Evolutionary conservation across 2,329 filamentous ascomycete species (phyloP).

Genomic region (Fusarium miscanthi): DNA sequence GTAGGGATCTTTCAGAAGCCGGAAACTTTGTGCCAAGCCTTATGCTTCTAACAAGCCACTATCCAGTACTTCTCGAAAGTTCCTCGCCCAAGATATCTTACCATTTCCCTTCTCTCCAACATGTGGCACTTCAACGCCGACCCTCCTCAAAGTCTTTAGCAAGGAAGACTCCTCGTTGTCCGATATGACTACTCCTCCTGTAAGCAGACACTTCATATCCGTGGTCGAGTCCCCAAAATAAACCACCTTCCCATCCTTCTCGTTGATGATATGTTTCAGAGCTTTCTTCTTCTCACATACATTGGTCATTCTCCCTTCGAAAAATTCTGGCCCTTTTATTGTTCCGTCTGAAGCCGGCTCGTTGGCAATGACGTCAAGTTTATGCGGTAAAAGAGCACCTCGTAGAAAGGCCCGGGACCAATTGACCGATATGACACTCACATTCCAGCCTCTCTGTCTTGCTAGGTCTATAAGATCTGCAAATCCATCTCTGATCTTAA

Average conservation of each 20-base stretch:
- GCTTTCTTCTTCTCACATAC: constrained; percentile 60
- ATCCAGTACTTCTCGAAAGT: constrained; percentile 57
- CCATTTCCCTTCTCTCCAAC: constrained; percentile 40
- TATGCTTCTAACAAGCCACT: constrained; percentile 42
- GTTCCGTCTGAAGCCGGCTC: constrained; percentile 52
- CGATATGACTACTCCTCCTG: constrained; percentile 60
- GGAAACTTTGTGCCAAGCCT: not conserved
- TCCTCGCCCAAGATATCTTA: constrained; percentile 55
- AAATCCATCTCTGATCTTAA: constrained; percentile 57
- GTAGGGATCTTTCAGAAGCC: not conserved
- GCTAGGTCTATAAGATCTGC: constrained; percentile 46
- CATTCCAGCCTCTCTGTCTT: constrained; percentile 49
- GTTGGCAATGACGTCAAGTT: constrained; percentile 58
- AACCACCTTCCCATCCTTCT: constrained; percentile 47
- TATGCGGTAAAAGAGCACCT: constrained; percentile 53
- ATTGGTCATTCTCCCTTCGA: constrained; percentile 48
- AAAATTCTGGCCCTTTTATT: constrained; percentile 55
- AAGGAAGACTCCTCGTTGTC: constrained; percentile 50
- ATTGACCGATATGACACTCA: constrained; percentile 63
- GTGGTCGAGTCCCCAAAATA: constrained; percentile 70
- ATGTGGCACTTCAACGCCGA: constrained; percentile 54
- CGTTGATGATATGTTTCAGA: constrained; percentile 47
- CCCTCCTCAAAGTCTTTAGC: constrained; percentile 51
- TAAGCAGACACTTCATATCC: constrained; percentile 65
- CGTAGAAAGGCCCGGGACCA: constrained; percentile 62